Conservation (phyloP, 202 grass and related monocot genomes). For the Elaeis oleifera region DNA sequence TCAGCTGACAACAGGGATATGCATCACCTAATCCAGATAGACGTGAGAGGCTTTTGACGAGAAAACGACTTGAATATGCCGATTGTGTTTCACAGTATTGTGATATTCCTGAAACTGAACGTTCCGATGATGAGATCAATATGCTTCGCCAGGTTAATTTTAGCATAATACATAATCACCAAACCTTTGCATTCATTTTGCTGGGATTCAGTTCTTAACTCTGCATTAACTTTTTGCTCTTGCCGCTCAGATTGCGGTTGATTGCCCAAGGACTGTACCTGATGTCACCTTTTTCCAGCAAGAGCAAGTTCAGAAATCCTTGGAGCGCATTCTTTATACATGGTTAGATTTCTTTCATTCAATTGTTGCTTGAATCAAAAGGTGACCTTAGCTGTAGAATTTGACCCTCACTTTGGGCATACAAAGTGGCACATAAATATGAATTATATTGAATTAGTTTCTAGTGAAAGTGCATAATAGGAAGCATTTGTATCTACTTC, state of each 20-base stretch:
- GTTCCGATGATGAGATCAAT: slow-evolving; percentile 81
- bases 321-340: slow-evolving; percentile 64
- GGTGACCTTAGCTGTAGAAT: too few species aligned
- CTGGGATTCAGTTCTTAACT: background rate
- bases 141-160: slow-evolving; percentile 63
- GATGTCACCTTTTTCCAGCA: slow-evolving; percentile 51
- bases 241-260: slow-evolving; percentile 47
- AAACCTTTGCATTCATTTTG: too few species aligned
- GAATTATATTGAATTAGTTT: too few species aligned
- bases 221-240: background rate
- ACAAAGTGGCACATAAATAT: too few species aligned
- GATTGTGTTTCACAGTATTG: slow-evolving; percentile 77
- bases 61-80: slow-evolving; percentile 50
- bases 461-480: too few species aligned
- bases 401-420: too few species aligned
- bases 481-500: too few species aligned
- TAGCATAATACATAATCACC: too few species aligned
- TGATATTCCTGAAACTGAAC: slow-evolving; percentile 54
- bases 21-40: slow-evolving; percentile 79
- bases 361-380: too few species aligned
- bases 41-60: slow-evolving; percentile 47
- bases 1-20: slow-evolving; percentile 76
- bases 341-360: slow-evolving; percentile 33
- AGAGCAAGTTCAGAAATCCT: slow-evolving; percentile 53
- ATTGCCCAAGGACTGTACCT: slow-evolving; percentile 67